Base-by-base conservation (phyloP, 352 stramenopile species). In the Blastocystis sp. region DNA sequence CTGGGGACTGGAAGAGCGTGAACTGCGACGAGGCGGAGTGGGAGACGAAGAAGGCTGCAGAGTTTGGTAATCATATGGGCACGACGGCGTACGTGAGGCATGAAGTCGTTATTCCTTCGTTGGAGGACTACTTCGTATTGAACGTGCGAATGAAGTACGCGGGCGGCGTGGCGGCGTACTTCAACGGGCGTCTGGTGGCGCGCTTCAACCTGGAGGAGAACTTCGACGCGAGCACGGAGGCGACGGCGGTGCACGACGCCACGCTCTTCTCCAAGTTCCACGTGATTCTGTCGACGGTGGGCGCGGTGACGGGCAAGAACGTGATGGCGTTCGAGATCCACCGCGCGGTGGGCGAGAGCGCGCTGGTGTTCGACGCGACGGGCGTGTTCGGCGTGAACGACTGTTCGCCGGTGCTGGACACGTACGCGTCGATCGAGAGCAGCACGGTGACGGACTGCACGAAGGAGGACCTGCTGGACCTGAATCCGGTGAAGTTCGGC, bases 241-340 rank as follows among this genome's bases (percentile, higher is more conserved):
- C 71, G 33, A 81, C 71, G 29, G 12, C 63, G 13, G 33, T 39
- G 0, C 71, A 60, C 37, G 29, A 41, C 9, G 37, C 12, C 39
- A 66, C 33, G 19, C 21, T n/a, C 26, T 65, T 29, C 3, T 51
- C 50, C n/a, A 21, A 63, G 16, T 81, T 81, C 55, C 39, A 41
- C 4, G 66, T 81, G 13, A 41, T 51, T 3, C 71, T 81, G 51
- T 51, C 63, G 71, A 19, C 66, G 35, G 31, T 37, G 35, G 71
- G 71, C 33, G 71, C n/a, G n/a, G 21, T 26, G 2, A 37, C 37
- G 10, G 78, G 78, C 4, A 39, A 60, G 37, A 88, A 88, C 37
- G 78, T 88, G 3, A n/a, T 88, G 39, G 78, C 78, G 21, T 31
- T 88, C 10, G 78, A 88, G 65, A 12, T 88, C 26, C 78, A 88